Evolutionary conservation across 2,329 filamentous ascomycete species (phyloP), one percentile per base, ranked within the genome.

Genomic region (Rugonectria rugulosa): DNA sequence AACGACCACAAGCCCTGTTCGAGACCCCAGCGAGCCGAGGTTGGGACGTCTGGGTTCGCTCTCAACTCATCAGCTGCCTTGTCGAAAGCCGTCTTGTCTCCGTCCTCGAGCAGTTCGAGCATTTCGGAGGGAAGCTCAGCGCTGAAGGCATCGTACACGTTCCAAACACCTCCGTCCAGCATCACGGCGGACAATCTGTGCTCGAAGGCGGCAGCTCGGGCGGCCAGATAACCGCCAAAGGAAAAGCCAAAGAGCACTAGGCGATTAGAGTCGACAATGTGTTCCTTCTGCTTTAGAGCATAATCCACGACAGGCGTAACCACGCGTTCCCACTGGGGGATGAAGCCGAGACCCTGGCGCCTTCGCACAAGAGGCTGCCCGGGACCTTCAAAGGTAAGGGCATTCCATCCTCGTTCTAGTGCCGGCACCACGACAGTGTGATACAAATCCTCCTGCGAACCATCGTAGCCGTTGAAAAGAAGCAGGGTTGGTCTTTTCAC

Each of bases 171-270:
- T 56, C 76, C 76, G 26, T 75, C 66, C 12, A 70, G 60, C 26
- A 78, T 57, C 2, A 72, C 63, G 1, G 77, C 78, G 1, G 70
- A 66, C 9, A 80, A 56, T 2, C 77, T 73, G 43, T 69, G 73
- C 53, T 81, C 78, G 56, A 76, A 77, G 0, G 76, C 75, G 0
- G 77, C 77, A 1, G 76, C 78, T 5, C 76, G 72, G 2, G 73
- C 62, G 4, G 70, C 72, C 1, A 79, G 69, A 20, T 68, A 73
- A 0, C 77, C 77, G 5, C 77, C 76, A 38, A 80, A 70, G 2
- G 76, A 79, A 47, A 71, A 63, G 11, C 78, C 79, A 19, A 77
- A 40, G 2, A 80, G 63, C 4, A 61, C 77, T 2, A 80, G 32
- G 24, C 70, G 53, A 63, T 61, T 38, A 7, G 45, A 23, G 49